These are phyloP conservation scores for Aspergillus brasiliensis DNA, from an alignment of 2,329 filamentous ascomycete species.

Conservation along the genomic window DNA sequence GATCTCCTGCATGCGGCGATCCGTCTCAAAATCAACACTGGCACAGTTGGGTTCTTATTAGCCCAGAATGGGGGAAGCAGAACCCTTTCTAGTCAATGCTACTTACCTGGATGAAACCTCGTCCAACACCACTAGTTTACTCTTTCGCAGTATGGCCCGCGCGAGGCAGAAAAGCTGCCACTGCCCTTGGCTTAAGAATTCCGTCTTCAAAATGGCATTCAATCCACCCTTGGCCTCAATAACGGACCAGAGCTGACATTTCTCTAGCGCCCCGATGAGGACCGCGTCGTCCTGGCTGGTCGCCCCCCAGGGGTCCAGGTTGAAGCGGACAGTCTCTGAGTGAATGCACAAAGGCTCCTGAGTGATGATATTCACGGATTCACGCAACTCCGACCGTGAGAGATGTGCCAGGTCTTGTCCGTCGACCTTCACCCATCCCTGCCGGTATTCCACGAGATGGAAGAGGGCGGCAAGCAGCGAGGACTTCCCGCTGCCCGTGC, in stretches of 20 bases:
- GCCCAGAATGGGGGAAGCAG: not conserved
- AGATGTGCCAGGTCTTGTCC: not conserved
- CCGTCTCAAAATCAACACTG: not conserved
- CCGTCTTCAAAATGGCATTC: not conserved
- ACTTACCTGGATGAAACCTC: no score
- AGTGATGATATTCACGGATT: not conserved
- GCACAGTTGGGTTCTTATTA: not conserved
- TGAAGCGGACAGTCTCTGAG: not conserved
- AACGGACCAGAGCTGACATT: not conserved
- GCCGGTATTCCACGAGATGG: not conserved
- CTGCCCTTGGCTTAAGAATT: no score
- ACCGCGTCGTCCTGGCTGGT: not conserved
- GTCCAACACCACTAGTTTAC: not conserved
- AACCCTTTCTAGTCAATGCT: not conserved
- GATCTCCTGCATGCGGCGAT: not conserved
- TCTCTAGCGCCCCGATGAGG: not conserved
- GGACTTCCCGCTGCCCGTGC: not conserved
- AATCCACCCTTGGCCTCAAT: no score
- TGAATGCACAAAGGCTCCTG: not conserved
- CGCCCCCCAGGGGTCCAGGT: not conserved
- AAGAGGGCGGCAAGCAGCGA: not conserved
- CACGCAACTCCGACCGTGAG: not conserved
- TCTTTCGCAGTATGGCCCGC: not conserved
- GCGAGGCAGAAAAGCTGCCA: no score
- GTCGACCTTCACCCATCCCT: not conserved